A percentile compares a stretch with the other conserved stretches of the same genome.
Evolutionary conservation across 352 stramenopile genomes (phyloP).

Genomic region (Phytopythium helicoides): DNA sequence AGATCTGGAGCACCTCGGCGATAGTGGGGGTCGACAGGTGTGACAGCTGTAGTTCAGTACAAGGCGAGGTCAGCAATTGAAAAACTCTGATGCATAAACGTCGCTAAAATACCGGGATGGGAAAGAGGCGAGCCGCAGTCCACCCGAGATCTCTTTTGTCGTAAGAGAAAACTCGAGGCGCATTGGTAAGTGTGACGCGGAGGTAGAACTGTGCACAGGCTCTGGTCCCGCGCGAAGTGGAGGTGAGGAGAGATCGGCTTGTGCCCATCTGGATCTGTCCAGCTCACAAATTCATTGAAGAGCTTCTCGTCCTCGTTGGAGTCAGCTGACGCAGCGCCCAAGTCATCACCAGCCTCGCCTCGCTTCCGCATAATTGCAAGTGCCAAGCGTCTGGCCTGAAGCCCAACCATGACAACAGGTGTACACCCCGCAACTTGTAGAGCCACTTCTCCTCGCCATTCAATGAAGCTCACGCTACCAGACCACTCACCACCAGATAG

Average conservation of each 20-base stretch:
- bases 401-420: conserved; percentile 75
- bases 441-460: conserved; percentile 78
- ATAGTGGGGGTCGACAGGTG: conserved; percentile 66
- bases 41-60: conserved; percentile 28
- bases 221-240: conserved; percentile 74
- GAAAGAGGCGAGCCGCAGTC: conserved; percentile 75
- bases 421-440: conserved; percentile 72
- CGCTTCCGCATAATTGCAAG: conserved; percentile 66
- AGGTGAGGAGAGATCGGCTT: conserved; percentile 70
- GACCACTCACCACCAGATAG: conserved; percentile 69
- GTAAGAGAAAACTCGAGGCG: conserved; percentile 77
- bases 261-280: conserved; percentile 52
- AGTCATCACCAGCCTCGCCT: conserved; percentile 13
- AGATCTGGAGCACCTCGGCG: conserved; percentile 71
- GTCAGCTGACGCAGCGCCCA: conserved; percentile 21
- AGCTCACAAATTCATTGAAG: conserved; percentile 87
- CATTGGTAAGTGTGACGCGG: conserved; percentile 52
- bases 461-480: conserved; percentile 82
- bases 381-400: conserved; percentile 73
- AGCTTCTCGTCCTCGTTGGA: conserved; percentile 68
- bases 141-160: conserved; percentile 85
- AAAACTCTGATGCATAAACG: background rate
- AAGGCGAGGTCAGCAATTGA: background rate
- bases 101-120: conserved; percentile 52
- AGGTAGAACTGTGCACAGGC: conserved; percentile 66